phyloP scores from a whole-genome alignment of 148 eudicot genomes.

The Amaranthus palmeri region DNA sequence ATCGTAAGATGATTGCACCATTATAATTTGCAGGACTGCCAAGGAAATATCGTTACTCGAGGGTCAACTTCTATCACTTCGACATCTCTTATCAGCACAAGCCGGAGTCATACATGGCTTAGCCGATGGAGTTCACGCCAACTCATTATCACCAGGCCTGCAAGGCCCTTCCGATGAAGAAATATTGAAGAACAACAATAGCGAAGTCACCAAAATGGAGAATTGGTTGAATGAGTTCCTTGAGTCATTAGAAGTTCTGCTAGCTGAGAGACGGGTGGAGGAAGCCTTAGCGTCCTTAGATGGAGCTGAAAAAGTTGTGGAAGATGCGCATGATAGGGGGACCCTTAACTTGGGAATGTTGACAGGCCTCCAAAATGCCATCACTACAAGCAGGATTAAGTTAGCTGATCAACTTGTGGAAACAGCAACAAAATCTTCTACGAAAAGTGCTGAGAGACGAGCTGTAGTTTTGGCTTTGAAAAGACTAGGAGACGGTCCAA shows the following conservation, averaged over 20 bases:
- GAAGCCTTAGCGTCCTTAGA: slow-evolving; percentile 62
- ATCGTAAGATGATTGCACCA: not conserved
- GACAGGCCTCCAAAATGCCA: slow-evolving; percentile 43
- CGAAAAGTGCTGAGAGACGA: slow-evolving; percentile 66
- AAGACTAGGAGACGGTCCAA: slow-evolving; percentile 79
- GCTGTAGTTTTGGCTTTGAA: slow-evolving; percentile 62
- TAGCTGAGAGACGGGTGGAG: slow-evolving; percentile 76
- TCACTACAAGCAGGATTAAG: slow-evolving; percentile 57
- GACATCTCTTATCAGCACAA: slow-evolving; percentile 68
- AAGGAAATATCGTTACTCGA: slow-evolving; percentile 90
- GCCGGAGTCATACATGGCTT: slow-evolving; percentile 63
- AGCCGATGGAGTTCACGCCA: slow-evolving; percentile 64
- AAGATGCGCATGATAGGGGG: slow-evolving; percentile 33
- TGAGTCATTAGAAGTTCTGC: slow-evolving; percentile 65
- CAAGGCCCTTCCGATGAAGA: slow-evolving; percentile 39
- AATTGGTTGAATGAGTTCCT: slow-evolving; percentile 56
- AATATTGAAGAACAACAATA: slow-evolving; percentile 27
- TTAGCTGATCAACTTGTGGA: slow-evolving; percentile 69
- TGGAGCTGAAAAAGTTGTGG: slow-evolving; percentile 54
- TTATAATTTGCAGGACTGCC: slow-evolving; percentile 60
- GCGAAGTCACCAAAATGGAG: slow-evolving; percentile 52
- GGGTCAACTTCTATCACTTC: slow-evolving; percentile 72
- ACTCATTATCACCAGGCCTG: slow-evolving; percentile 40
- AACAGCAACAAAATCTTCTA: slow-evolving; percentile 66
- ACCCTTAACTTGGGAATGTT: slow-evolving; percentile 35